phyloP scores from a whole-genome alignment of 2,329 filamentous ascomycete species.

The Diaporthe vaccinii region DNA sequence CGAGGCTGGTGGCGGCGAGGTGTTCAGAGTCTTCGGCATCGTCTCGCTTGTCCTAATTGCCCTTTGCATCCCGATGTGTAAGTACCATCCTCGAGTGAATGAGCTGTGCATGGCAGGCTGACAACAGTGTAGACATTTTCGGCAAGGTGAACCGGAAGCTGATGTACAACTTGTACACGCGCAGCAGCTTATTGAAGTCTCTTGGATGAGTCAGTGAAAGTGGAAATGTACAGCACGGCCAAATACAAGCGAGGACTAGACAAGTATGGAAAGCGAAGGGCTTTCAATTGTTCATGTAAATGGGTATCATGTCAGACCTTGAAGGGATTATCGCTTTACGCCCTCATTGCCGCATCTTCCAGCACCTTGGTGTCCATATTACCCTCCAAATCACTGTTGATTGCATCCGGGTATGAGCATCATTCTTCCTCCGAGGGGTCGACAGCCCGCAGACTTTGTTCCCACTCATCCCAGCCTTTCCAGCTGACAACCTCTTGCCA shows the following conservation, averaged over 20 bases:
- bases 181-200: conserved; percentile 14
- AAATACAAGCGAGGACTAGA: background rate
- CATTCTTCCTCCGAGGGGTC: conserved; percentile 14
- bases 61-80: conserved; percentile 52
- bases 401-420: background rate
- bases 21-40: conserved; percentile 49
- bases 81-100: conserved; percentile 39
- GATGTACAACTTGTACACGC: conserved; percentile 31
- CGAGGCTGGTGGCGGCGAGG: conserved; percentile 45
- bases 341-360: background rate
- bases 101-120: background rate
- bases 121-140: conserved; percentile 23
- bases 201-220: background rate
- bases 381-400: background rate
- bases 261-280: background rate
- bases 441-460: background rate
- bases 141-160: conserved; percentile 37
- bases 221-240: no score
- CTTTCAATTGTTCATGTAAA: background rate
- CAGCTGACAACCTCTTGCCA: conserved; percentile 17
- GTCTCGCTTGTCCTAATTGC: conserved; percentile 47
- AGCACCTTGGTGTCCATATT: background rate
- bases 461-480: conserved; percentile 25
- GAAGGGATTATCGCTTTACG: background rate
- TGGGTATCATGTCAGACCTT: conserved; percentile 15